Evolutionary conservation across 2,329 filamentous ascomycete species (phyloP), one percentile per base, ranked within the genome.

Genomic region (Cercospora nicotianae): DNA sequence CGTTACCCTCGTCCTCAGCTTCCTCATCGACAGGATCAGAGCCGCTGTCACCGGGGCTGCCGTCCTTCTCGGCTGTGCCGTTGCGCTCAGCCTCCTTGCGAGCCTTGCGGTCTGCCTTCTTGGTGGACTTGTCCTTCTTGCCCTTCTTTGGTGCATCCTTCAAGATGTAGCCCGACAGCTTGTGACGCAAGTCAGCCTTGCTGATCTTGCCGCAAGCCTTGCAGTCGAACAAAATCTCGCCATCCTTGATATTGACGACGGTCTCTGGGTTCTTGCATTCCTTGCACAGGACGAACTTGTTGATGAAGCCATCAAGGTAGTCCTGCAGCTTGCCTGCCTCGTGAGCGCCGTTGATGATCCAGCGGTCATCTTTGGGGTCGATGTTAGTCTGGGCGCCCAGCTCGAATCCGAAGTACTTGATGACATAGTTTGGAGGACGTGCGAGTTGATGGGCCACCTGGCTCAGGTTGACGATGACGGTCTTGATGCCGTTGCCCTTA

Each of bases 201-300:
- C 91, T 91, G 78, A 93, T 93, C 82, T 96, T 91, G 79, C 95
- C 95, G 79, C 95, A 99, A 71, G 95, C 95, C 85, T 99, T 99
- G 90, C 95, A 99, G 83, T 99, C 95, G 74, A 98, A 89, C 71
- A 92, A 83, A 80, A 99, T 98, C 79, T 87, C 89, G 65, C 91
- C 92, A 77, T 97, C 94, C 83, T 97, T 97, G 86, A 98, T 93
- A 78, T 91, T 89, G 78, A 98, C 90, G 73, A 96, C 94, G 73
- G 95, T 99, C 86, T 99, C 95, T 39, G 95, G 95, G 82, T 99
- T 99, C 89, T 97, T 97, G 90, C 95, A 99, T 81, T 96, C 94
- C 86, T 96, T 96, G 91, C 95, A 99, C 72, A 99, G 93, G 77
- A 99, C 95, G 75, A 98, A 99, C 84, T 93, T 97, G 86, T 90